These are phyloP conservation scores for Paecilomyces fulvus DNA, from an alignment of 2,329 filamentous ascomycete genomes.

Conservation along the genomic window DNA sequence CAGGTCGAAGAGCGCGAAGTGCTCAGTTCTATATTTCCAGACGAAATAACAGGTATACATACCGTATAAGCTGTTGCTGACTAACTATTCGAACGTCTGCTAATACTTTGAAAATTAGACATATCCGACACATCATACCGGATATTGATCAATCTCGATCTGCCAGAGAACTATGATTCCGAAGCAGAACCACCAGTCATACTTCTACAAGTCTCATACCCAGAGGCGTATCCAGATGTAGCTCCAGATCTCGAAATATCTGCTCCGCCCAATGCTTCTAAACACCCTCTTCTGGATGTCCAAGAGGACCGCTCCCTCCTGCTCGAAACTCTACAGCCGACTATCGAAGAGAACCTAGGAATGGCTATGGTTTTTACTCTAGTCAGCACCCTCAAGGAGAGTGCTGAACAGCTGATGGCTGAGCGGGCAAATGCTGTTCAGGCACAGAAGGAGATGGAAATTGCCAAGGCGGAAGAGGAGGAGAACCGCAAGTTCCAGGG, in stretches of 20 bases:
- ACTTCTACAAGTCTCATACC: slow-evolving; percentile 77
- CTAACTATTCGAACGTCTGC: not conserved
- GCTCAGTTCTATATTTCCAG: slow-evolving; percentile 94
- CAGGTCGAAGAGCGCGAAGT: slow-evolving; percentile 95
- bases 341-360: slow-evolving; percentile 84
- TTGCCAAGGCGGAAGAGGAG: slow-evolving; percentile 63
- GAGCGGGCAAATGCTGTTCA: slow-evolving; percentile 60
- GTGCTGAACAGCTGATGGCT: slow-evolving; percentile 74
- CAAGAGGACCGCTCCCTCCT: slow-evolving; percentile 69
- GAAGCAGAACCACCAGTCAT: slow-evolving; percentile 59
- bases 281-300: slow-evolving; percentile 68
- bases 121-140: slow-evolving; percentile 84
- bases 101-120: slow-evolving; percentile 45
- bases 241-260: slow-evolving; percentile 75
- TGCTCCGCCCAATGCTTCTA: slow-evolving; percentile 59
- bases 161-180: slow-evolving; percentile 56
- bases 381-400: slow-evolving; percentile 78
- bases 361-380: slow-evolving; percentile 98
- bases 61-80: slow-evolving; percentile 8
- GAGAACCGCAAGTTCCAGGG: slow-evolving; percentile 97
- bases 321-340: slow-evolving; percentile 61
- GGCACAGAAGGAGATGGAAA: slow-evolving; percentile 44
- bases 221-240: slow-evolving; percentile 82
- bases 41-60: slow-evolving; percentile 76
- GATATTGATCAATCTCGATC: slow-evolving; percentile 76